Evolutionary conservation across 1,139 yeast species (phyloP).

Genomic region (Meyerozyma athensensis): DNA sequence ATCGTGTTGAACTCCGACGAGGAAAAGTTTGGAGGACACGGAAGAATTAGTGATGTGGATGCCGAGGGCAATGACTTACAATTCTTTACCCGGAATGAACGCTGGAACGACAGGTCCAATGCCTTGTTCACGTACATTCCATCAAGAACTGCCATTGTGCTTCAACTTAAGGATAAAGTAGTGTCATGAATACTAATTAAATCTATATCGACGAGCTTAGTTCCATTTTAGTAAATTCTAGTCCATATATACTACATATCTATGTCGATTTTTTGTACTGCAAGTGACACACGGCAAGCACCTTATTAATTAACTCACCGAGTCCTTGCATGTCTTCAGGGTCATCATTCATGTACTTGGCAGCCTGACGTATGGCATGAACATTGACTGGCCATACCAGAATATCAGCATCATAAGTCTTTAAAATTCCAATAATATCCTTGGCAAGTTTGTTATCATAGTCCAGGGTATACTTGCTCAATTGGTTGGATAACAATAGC

Average conservation of each 20-base stretch:
- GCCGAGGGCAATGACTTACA: conserved; percentile 30
- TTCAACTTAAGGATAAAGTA: conserved; percentile 28
- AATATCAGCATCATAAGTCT: conserved; percentile 30
- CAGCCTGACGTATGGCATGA: conserved; percentile 29
- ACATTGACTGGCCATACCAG: conserved; percentile 34
- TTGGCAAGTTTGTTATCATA: conserved; percentile 27
- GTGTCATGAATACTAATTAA: background rate
- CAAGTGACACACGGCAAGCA: conserved; percentile 24
- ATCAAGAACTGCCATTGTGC: conserved; percentile 70
- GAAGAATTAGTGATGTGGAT: conserved; percentile 54
- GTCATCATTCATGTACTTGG: conserved; percentile 25
- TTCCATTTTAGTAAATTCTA: no score
- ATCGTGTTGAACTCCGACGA: conserved; percentile 75
- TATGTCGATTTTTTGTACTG: conserved; percentile 6
- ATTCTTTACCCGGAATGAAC: conserved; percentile 65
- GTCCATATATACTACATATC: background rate
- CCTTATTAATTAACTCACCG: conserved; percentile 22
- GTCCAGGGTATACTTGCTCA: conserved; percentile 21
- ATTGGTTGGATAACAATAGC: conserved; percentile 17
- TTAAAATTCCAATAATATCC: conserved; percentile 35
- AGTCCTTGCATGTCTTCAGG: conserved; percentile 23
- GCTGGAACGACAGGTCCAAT: conserved; percentile 78
- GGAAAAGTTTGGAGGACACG: conserved; percentile 74
- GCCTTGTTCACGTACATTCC: conserved; percentile 83
- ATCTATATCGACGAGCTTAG: no score